Evolutionary conservation across 2,329 filamentous ascomycete genomes (phyloP).

Genomic region (Phaeosphaeria sp.): DNA sequence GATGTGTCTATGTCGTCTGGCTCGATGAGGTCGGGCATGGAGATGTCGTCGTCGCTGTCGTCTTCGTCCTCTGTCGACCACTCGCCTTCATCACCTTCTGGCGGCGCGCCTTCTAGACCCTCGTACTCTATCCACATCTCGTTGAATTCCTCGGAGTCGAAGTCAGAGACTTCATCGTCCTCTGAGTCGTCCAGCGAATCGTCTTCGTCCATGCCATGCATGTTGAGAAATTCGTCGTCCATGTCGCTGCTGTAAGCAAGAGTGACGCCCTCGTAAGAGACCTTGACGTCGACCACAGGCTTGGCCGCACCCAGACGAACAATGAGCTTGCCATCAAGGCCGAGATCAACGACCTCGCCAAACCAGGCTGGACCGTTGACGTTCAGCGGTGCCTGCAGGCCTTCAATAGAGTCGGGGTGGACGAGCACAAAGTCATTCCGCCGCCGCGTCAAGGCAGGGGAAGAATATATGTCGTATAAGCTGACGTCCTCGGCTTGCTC

Average conservation of each 20-base stretch:
- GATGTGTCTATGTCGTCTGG: conserved; percentile 36
- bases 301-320: conserved; percentile 61
- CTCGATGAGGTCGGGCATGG: conserved; percentile 38
- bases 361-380: conserved; percentile 56
- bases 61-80: conserved; percentile 49
- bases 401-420: conserved; percentile 36
- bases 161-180: conserved; percentile 40
- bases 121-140: conserved; percentile 50
- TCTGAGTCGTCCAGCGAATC: conserved; percentile 43
- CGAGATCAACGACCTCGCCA: conserved; percentile 63
- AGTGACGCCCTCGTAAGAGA: conserved; percentile 57
- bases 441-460: conserved; percentile 56
- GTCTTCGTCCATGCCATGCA: conserved; percentile 29
- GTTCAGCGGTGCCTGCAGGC: conserved; percentile 14
- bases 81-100: conserved; percentile 41
- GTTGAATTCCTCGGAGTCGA: conserved; percentile 43
- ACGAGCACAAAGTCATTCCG: conserved; percentile 63
- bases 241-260: conserved; percentile 56
- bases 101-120: conserved; percentile 41
- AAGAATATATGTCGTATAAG: conserved; percentile 63
- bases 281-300: conserved; percentile 57
- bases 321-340: conserved; percentile 60
- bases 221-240: conserved; percentile 39
- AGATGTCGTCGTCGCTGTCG: conserved; percentile 34
- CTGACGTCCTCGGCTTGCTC: conserved; percentile 60